Conservation (phyloP, 2,329 filamentous ascomycete genomes). For the Trichoderma lentiforme region DNA sequence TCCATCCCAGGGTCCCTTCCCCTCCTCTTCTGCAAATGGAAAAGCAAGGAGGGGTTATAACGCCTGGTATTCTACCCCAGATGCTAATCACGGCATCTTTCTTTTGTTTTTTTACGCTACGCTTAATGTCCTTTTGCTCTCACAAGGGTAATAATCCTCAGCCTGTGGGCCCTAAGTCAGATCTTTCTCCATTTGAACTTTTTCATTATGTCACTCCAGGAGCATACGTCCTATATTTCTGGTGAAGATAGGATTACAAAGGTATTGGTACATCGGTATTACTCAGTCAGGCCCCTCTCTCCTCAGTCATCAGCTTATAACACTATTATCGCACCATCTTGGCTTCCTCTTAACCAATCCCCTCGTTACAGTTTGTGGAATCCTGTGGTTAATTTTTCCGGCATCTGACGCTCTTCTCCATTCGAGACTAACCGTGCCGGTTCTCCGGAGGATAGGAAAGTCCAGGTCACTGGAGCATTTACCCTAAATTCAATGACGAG, state of each 20-base stretch:
- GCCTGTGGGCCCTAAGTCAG: neutral
- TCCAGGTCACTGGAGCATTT: neutral
- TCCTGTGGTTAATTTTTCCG: neutral
- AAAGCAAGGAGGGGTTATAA: neutral
- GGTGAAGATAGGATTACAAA: neutral
- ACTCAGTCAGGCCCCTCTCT: too few relatives aligned
- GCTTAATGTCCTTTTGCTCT: neutral
- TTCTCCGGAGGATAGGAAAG: neutral
- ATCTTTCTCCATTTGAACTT: neutral
- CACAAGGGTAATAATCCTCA: neutral
- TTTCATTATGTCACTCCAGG: neutral
- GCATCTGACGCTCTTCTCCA: neutral
- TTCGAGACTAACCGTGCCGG: neutral
- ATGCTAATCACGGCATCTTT: neutral
- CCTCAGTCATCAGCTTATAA: neutral
- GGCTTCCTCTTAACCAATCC: neutral
- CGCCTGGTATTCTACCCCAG: neutral
- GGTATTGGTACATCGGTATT: too few relatives aligned
- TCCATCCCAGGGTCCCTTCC: neutral
- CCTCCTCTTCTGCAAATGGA: neutral
- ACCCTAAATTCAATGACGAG: neutral
- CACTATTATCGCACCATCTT: neutral
- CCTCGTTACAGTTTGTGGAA: neutral
- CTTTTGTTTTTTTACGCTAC: neutral
- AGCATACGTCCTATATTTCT: neutral